Percentiles rank a stretch among this genome's conserved stretches.
These are phyloP conservation scores for Graphilbum ipis-grandicollis DNA, from an alignment of 2,329 filamentous ascomycete genomes.

Conservation along the genomic window DNA sequence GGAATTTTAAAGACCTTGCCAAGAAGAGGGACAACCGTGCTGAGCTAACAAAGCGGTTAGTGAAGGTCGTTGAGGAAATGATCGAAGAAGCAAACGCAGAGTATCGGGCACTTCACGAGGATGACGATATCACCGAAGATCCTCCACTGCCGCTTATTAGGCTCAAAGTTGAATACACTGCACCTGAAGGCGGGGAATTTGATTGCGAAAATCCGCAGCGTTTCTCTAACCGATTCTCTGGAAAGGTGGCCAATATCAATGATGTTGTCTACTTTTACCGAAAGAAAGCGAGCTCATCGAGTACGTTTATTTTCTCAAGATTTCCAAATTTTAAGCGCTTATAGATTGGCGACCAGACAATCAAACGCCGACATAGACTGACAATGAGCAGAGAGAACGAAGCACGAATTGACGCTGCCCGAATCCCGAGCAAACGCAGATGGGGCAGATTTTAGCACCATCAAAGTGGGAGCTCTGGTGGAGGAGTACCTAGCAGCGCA, in stretches of 20 bases:
- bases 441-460: constrained; percentile 41
- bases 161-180: constrained; percentile 77
- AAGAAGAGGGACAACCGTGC: constrained; percentile 70
- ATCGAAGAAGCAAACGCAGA: constrained; percentile 69
- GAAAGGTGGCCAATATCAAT: constrained; percentile 82
- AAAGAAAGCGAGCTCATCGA: constrained; percentile 51
- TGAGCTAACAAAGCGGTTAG: constrained; percentile 62
- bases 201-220: constrained; percentile 91
- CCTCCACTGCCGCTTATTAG: constrained; percentile 70
- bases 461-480: constrained; percentile 81
- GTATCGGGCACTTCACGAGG: constrained; percentile 61
- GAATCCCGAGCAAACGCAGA: constrained; percentile 47
- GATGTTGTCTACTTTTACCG: constrained; percentile 88
- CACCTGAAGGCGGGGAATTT: constrained; percentile 69
- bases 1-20: constrained; percentile 59
- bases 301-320: constrained; percentile 15
- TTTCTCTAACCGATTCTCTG: constrained; percentile 82
- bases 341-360: no score
- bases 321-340: no score
- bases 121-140: constrained; percentile 38
- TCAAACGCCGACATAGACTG: no score
- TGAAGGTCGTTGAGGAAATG: constrained; percentile 64
- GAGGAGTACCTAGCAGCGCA: constrained; percentile 75
- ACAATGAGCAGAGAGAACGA: constrained; percentile 20
- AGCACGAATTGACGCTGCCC: constrained; percentile 39